phyloP scores from a whole-genome alignment of 129 eudicot species.

The Escallonia herrerae region DNA sequence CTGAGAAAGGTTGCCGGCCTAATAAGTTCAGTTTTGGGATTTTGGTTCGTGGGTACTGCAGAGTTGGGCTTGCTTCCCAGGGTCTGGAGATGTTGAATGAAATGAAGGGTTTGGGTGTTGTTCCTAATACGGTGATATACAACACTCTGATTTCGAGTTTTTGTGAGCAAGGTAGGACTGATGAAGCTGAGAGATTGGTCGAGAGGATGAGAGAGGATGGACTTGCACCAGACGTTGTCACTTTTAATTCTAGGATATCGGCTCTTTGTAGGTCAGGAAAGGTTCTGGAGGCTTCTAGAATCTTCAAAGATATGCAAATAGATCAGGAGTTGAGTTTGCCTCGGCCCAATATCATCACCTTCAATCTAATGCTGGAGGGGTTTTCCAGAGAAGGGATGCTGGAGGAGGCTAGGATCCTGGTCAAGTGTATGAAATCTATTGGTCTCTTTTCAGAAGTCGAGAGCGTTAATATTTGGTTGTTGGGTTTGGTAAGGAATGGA shows the following conservation, averaged over 20 bases:
- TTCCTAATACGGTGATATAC: conserved; percentile 52
- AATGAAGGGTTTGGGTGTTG: conserved; percentile 47
- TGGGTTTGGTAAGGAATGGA: conserved; percentile 67
- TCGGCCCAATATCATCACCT: conserved; percentile 58
- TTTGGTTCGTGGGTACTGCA: conserved; percentile 79
- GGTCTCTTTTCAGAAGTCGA: conserved; percentile 33
- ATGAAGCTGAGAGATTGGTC: conserved; percentile 76
- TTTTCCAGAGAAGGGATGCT: conserved; percentile 76
- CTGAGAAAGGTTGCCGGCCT: conserved; percentile 73
- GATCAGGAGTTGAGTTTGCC: conserved; percentile 69
- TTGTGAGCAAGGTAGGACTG: conserved; percentile 62
- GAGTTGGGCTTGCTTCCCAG: conserved; percentile 27
- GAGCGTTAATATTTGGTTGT: conserved; percentile 74
- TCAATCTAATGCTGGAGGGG: conserved; percentile 68
- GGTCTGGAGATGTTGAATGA: conserved; percentile 60
- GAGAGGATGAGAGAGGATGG: conserved; percentile 77
- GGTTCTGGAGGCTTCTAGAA: conserved; percentile 73
- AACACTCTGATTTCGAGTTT: conserved; percentile 69
- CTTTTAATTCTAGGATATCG: conserved; percentile 84
- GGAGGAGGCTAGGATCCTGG: conserved; percentile 55
- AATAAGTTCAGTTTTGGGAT: conserved; percentile 77
- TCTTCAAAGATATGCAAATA: conserved; percentile 88
- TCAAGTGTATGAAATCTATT: conserved; percentile 55
- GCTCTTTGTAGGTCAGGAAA: conserved; percentile 70
- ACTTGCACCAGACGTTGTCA: conserved; percentile 60